phyloP scores from a whole-genome alignment of 805 yeast species.

The Nadsonia fulvescens region DNA sequence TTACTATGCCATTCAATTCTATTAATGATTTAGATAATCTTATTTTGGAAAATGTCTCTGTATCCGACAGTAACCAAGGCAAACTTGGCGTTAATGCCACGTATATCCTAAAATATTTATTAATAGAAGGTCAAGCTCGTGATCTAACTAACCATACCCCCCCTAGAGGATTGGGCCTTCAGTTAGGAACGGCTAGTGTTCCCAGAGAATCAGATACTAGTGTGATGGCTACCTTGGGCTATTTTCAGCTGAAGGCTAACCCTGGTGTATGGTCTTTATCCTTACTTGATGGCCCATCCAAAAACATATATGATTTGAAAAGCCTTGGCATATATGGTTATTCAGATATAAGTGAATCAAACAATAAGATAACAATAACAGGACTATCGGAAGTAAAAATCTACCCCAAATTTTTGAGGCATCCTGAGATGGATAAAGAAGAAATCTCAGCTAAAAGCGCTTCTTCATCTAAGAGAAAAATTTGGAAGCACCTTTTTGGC shows the following conservation, averaged over 20 bases:
- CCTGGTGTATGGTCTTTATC: constrained; percentile 55
- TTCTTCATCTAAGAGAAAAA: constrained; percentile 2
- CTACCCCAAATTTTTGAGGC: no score
- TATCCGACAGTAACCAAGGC: no score
- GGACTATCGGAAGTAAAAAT: no score
- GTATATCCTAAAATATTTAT: constrained; percentile 33
- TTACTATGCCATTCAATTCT: constrained; percentile 33
- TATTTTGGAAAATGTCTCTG: constrained; percentile 22
- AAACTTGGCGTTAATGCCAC: constrained; percentile 23
- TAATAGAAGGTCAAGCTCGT: constrained; percentile 56
- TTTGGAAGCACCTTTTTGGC: constrained; percentile 6
- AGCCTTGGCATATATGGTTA: no score
- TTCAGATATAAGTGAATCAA: constrained; percentile 11
- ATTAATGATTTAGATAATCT: constrained; percentile 49
- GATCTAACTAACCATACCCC: constrained; percentile 21
- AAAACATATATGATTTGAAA: constrained; percentile 25
- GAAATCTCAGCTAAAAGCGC: constrained; percentile 2
- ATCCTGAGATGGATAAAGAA: constrained; percentile 1
- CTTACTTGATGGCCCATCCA: constrained; percentile 26
- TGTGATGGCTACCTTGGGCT: constrained; percentile 70
- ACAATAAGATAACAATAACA: constrained; percentile 5
- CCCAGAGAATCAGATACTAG: constrained; percentile 28
- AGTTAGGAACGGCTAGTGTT: constrained; percentile 16
- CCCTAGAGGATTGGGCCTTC: constrained; percentile 29
- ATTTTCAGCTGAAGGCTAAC: constrained; percentile 54